Evolutionary conservation across 371 early-diverging fungal genomes (phyloP).

Genomic region (Actinomucor elegans): DNA sequence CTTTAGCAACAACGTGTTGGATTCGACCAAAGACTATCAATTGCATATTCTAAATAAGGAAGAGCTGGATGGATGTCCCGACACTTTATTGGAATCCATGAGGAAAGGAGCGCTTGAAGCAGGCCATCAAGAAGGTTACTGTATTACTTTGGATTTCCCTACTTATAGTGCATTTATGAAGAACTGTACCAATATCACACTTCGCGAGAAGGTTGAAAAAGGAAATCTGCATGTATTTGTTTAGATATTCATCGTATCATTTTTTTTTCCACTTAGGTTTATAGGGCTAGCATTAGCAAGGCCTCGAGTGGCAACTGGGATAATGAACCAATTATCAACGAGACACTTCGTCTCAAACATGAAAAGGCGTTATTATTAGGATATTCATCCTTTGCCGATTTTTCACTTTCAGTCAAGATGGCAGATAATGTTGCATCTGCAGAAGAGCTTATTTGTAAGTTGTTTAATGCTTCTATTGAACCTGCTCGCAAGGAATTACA

Average conservation of each 20-base stretch:
- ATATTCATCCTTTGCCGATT: slow-evolving; percentile 50
- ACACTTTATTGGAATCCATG: slow-evolving; percentile 44
- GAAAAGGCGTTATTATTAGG: slow-evolving; percentile 57
- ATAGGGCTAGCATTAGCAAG: slow-evolving; percentile 52
- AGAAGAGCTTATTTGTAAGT: slow-evolving; percentile 38
- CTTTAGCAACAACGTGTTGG: slow-evolving; percentile 61
- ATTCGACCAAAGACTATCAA: slow-evolving; percentile 59
- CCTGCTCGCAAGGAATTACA: slow-evolving; percentile 48
- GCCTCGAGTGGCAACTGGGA: slow-evolving; percentile 51
- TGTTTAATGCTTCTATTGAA: slow-evolving; percentile 49
- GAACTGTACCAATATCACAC: slow-evolving; percentile 55
- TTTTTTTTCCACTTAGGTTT: too few relatives aligned
- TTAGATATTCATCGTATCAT: too few relatives aligned
- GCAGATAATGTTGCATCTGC: slow-evolving; percentile 51
- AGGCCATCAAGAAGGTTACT: slow-evolving; percentile 51
- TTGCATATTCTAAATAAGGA: slow-evolving; percentile 39
- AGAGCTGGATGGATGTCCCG: slow-evolving; percentile 53
- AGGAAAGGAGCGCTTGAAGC: slow-evolving; percentile 52
- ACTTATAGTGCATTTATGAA: slow-evolving; percentile 62
- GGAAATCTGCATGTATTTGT: too few relatives aligned
- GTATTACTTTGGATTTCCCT: slow-evolving; percentile 59
- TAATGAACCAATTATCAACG: slow-evolving; percentile 61
- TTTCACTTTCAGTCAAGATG: slow-evolving; percentile 65
- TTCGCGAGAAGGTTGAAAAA: slow-evolving; percentile 61
- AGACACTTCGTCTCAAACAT: too few relatives aligned